Percentiles rank a stretch among this genome's conserved stretches.
phyloP scores from a whole-genome alignment of 192 early-diverging fungal species.

The Allomyces arbusculus region DNA sequence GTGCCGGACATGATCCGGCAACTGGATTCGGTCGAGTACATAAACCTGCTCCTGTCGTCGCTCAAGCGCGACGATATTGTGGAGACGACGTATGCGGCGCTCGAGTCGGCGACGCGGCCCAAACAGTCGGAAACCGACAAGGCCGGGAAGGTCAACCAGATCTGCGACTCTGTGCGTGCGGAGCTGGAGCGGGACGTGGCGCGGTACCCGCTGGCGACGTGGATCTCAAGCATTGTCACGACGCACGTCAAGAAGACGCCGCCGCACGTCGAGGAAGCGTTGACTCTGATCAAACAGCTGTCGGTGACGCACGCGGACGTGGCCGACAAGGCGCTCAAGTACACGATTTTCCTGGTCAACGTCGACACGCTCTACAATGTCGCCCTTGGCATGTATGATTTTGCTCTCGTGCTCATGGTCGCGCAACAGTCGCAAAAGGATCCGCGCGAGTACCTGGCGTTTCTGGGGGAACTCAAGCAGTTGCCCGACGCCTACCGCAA shows the following conservation, averaged over 20 bases:
- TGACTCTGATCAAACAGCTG: slow-evolving; percentile 34
- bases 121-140: background rate
- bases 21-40: slow-evolving; percentile 56
- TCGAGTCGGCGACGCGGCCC: slow-evolving; percentile 1
- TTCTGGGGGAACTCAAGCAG: slow-evolving; percentile 56
- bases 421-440: slow-evolving; percentile 96
- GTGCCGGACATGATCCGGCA: slow-evolving; percentile 51
- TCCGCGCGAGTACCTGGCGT: slow-evolving; percentile 84
- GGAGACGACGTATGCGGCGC: slow-evolving; percentile 48
- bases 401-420: slow-evolving; percentile 75
- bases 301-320: slow-evolving; percentile 19
- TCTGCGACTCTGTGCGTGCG: slow-evolving; percentile 46
- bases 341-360: slow-evolving; percentile 78
- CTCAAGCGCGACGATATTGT: slow-evolving; percentile 71
- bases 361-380: slow-evolving; percentile 74
- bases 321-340: slow-evolving; percentile 72
- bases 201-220: slow-evolving; percentile 20
- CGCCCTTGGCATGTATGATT: slow-evolving; percentile 85
- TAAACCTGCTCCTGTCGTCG: slow-evolving; percentile 76
- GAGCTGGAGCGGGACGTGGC: slow-evolving; percentile 22
- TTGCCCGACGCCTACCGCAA: slow-evolving; percentile 56
- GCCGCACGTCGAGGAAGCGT: slow-evolving; percentile 59
- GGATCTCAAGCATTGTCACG: slow-evolving; percentile 64
- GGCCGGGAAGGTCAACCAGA: slow-evolving; percentile 39
- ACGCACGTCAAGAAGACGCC: slow-evolving; percentile 62